These are phyloP conservation scores for Musa balbisiana DNA, from an alignment of 202 grass and related monocot genomes.

Conservation along the genomic window DNA sequence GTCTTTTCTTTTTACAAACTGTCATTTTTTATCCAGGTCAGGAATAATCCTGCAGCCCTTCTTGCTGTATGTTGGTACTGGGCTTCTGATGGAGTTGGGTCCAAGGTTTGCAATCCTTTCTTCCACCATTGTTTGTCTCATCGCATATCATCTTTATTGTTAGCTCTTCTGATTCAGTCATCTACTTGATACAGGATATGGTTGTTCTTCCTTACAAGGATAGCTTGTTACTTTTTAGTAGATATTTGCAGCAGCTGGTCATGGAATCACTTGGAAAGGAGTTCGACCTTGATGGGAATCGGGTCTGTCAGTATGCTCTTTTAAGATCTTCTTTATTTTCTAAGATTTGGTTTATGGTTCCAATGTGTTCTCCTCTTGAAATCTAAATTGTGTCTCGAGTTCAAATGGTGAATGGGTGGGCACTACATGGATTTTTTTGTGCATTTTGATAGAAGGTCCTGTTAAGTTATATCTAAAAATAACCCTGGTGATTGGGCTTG, in stretches of 20 bases:
- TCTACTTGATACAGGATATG: slow-evolving; percentile 66
- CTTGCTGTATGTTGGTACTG: slow-evolving; percentile 97
- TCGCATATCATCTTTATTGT: slow-evolving; percentile 7
- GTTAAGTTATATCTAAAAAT: too few relatives aligned
- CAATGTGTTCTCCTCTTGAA: too few relatives aligned
- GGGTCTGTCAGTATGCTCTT: slow-evolving; percentile 34
- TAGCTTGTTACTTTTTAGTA: slow-evolving; percentile 93
- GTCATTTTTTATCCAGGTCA: slow-evolving; percentile 36
- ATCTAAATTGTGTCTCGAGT: too few relatives aligned
- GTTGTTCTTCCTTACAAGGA: slow-evolving; percentile 99
- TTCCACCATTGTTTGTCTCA: slow-evolving; percentile 3
- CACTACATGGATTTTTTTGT: too few relatives aligned
- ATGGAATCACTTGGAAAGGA: slow-evolving; percentile 99
- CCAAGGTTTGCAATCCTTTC: slow-evolving; percentile 51
- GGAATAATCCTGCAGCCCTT: slow-evolving; percentile 91
- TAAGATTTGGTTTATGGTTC: too few relatives aligned
- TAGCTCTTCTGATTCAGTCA: slow-evolving; percentile 3
- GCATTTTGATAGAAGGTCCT: too few relatives aligned
- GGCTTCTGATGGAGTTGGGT: slow-evolving; percentile 79
- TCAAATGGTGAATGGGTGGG: too few relatives aligned
- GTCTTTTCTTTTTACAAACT: too few relatives aligned
- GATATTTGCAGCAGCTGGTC: slow-evolving; percentile 98
- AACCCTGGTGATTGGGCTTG: too few relatives aligned
- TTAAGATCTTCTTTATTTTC: background rate
- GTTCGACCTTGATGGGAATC: slow-evolving; percentile 89